Evolutionary conservation across 2,329 filamentous ascomycete genomes (phyloP), one percentile per base, ranked within the genome.

Genomic region (Penicillium expansum): DNA sequence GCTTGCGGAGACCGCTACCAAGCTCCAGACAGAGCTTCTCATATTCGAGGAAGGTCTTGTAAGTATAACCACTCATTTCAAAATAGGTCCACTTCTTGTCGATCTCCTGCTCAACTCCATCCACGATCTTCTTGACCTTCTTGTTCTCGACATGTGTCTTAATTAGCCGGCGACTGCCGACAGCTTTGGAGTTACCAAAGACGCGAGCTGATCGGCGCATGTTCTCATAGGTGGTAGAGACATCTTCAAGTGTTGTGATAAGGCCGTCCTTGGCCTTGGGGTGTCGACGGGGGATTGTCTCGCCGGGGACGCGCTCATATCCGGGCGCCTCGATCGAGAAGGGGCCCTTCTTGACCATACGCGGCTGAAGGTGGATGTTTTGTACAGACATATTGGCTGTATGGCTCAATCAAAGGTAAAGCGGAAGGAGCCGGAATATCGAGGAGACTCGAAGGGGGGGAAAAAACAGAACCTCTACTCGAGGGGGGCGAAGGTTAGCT

Each of bases 71-170:
- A 60, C 88, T 87, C 64, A 95, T 85, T 81, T 96, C 92, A 66
- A 91, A 95, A 77, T 87, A 95, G 52, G 87, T 86, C 92, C 92
- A 96, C 74, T 93, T 85, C 85, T 96, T 96, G 62, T 95, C 90
- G 33, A 94, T 85, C 77, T 92, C 85, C 62, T 82, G 80, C 74
- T 91, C 83, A 72, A 89, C 83, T 65, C 92, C 92, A 69, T 95
- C 90, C 56, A 96, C 80, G 49, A 91, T 82, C 83, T 95, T 96
- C 82, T 92, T 89, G 65, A 96, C 80, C 82, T 91, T 94, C 80
- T 93, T 96, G 66, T 83, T 87, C 80, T 96, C 92, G 67, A 84
- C 84, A 76, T 96, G 91, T 45, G 87, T 85, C 74, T 87, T 82
- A 75, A 96, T 74, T 56, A 96, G 82, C 73, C 84, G 87, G 62